Conservation (phyloP, 306 rosid species). For the Nissolia schottii region DNA sequence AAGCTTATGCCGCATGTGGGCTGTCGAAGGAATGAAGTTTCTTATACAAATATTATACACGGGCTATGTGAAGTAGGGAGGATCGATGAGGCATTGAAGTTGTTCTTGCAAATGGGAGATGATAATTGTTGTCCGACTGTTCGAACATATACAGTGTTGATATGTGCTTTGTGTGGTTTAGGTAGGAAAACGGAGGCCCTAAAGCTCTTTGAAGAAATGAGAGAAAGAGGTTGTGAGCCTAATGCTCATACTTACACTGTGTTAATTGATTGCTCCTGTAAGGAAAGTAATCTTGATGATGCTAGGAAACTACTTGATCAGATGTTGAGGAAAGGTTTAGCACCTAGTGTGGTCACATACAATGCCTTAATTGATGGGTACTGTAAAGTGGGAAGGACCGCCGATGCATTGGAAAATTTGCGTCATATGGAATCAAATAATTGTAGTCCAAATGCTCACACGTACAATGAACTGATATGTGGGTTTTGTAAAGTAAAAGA, state of each 20-base stretch:
- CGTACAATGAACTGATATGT: slow-evolving; percentile 61
- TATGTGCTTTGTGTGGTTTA: slow-evolving; percentile 50
- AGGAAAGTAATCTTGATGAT: slow-evolving; percentile 44
- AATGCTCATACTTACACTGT: slow-evolving; percentile 63
- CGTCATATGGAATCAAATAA: slow-evolving; percentile 53
- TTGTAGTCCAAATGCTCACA: slow-evolving; percentile 61
- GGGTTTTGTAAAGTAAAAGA: slow-evolving; percentile 54
- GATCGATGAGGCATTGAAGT: slow-evolving; percentile 43
- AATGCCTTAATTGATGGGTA: slow-evolving; percentile 69
- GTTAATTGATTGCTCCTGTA: slow-evolving; percentile 45
- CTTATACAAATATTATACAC: slow-evolving; percentile 56
- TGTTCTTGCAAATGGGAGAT: slow-evolving; percentile 49
- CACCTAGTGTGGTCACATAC: slow-evolving; percentile 53
- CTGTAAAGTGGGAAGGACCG: slow-evolving; percentile 47
- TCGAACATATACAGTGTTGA: slow-evolving; percentile 48
- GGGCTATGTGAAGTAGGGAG: slow-evolving; percentile 52
- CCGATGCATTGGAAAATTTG: slow-evolving; percentile 47
- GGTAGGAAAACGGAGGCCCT: slow-evolving; percentile 51
- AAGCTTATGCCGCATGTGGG: slow-evolving; percentile 36
- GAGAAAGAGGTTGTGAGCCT: slow-evolving; percentile 54
- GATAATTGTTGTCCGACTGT: slow-evolving; percentile 57
- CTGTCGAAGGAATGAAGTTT: slow-evolving; percentile 54
- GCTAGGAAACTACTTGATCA: slow-evolving; percentile 45
- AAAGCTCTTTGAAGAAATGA: slow-evolving; percentile 43
- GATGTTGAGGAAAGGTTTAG: slow-evolving; percentile 55